Evolutionary conservation across 257 asterid species (phyloP), one percentile per base, ranked within the genome.

Genomic region (Ballota nigra): DNA sequence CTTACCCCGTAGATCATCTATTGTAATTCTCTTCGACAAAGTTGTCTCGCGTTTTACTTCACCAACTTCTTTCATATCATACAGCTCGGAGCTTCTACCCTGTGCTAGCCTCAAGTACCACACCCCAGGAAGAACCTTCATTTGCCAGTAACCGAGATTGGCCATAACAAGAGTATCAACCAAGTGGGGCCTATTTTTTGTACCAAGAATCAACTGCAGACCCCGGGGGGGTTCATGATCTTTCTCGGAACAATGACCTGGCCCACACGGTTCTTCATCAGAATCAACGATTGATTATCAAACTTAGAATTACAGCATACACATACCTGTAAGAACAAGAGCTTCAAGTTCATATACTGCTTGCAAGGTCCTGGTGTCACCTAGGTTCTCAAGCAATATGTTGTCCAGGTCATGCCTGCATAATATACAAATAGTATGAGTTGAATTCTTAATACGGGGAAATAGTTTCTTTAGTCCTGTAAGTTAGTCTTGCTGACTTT

Each of bases 141-240:
- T 92, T 88, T 95, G 99, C 99, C 99, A 95, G 77, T 95, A 95
- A 68, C 99, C 99, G 43, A 95, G 85, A 86, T 95, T 95, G 77
- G 98, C 99, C 99, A 95, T 95, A 76, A 95, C 99, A 68, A 95
- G 90, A 13, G 99, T 95, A 82, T 95, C 99, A 23, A 95, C 98
- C 81, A 87, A 70, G 87, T 92, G 99, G 31, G 99, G 96, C 60
- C 78, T 73, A 75, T 82, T 86, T 75, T 88, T 89, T 65, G 97
- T 87, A 72, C 99, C 99, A 76, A 95, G 99, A 78, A 89, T 88
- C 83, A 95, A 82, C 81, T 92, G 98, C 79, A 95, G 91, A 56
- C 99, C 99, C 47, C 99, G 87, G 10, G 99, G 99, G 55, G 95
- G 89, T 65, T 95, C 99, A 9, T 89, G 97, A 83, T 95, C 98